Conservation (phyloP, 2,329 filamentous ascomycete species). For the Paracamarosporium sp. region DNA sequence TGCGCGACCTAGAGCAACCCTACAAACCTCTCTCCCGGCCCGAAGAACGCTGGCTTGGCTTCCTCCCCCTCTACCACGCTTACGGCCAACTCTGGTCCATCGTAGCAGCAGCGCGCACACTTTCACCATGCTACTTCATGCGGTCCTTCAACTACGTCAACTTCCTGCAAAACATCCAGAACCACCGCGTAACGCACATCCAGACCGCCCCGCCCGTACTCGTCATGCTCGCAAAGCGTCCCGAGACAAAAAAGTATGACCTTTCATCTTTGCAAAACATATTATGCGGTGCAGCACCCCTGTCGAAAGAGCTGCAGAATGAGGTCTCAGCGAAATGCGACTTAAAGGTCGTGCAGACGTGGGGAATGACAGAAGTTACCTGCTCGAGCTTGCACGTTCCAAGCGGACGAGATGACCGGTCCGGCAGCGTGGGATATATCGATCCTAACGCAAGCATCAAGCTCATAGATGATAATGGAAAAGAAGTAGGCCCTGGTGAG, state of each 20-base stretch:
- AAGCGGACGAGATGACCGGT: slow-evolving; percentile 39
- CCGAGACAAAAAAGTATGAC: slow-evolving; percentile 42
- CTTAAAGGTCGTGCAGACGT: slow-evolving; percentile 49
- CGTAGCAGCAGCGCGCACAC: slow-evolving; percentile 40
- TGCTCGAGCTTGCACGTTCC: slow-evolving; percentile 47
- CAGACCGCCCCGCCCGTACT: slow-evolving; percentile 50
- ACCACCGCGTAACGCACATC: slow-evolving; percentile 46
- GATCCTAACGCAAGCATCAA: slow-evolving; percentile 47
- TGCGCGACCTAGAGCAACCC: slow-evolving; percentile 44
- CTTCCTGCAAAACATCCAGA: slow-evolving; percentile 43
- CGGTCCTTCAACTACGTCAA: slow-evolving; percentile 44
- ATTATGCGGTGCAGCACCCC: slow-evolving; percentile 48
- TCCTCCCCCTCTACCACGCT: slow-evolving; percentile 49
- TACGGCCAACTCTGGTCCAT: slow-evolving; percentile 53
- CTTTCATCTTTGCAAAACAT: slow-evolving; percentile 42
- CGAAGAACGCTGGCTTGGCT: slow-evolving; percentile 49
- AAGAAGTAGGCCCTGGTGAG: slow-evolving; percentile 44
- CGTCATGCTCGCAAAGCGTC: slow-evolving; percentile 47
- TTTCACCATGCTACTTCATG: slow-evolving; percentile 48
- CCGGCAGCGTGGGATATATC: slow-evolving; percentile 45
- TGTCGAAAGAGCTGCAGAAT: slow-evolving; percentile 47
- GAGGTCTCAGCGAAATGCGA: slow-evolving; percentile 43
- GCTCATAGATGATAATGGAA: slow-evolving; percentile 48
- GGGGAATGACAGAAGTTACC: slow-evolving; percentile 49
- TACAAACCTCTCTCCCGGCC: slow-evolving; percentile 24